These are phyloP conservation scores for Erysimum cheiri DNA, from an alignment of 441 rosid species.

Conservation along the genomic window DNA sequence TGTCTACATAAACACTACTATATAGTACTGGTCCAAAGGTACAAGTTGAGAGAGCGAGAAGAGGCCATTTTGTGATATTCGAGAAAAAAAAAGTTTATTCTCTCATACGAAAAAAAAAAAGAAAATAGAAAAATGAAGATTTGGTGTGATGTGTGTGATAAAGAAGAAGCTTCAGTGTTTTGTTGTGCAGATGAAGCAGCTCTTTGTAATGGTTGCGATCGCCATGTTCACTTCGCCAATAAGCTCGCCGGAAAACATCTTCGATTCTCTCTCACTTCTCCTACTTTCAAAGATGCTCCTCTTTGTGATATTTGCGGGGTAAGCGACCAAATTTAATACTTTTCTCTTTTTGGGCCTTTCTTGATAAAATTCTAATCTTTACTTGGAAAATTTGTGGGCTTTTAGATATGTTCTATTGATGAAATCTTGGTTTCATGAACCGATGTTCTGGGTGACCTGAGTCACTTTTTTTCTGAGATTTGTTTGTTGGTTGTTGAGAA, in stretches of 20 bases:
- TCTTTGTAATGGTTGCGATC: slow-evolving; percentile 80
- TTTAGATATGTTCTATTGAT: slow-evolving; percentile 27
- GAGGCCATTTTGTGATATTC: slow-evolving; percentile 29
- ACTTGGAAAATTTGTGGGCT: not conserved
- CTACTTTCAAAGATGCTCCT: slow-evolving; percentile 61
- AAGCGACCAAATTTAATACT: not conserved
- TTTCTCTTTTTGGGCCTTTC: not conserved
- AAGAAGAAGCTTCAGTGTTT: slow-evolving; percentile 68
- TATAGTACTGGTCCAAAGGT: slow-evolving; percentile 43
- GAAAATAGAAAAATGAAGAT: slow-evolving; percentile 67
- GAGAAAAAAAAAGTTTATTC: not conserved
- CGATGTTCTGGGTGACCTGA: not conserved
- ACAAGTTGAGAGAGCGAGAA: slow-evolving; percentile 22
- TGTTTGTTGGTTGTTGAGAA: slow-evolving; percentile 18
- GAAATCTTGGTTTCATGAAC: not conserved
- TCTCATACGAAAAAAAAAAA: not conserved
- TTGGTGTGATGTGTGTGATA: slow-evolving; percentile 80
- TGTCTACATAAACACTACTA: slow-evolving; percentile 8
- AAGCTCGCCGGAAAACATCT: slow-evolving; percentile 76
- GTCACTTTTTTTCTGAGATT: slow-evolving; percentile 12
- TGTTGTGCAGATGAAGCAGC: slow-evolving; percentile 96
- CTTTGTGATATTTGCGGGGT: slow-evolving; percentile 93
- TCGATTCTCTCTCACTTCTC: slow-evolving; percentile 68
- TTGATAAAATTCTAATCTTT: not conserved
- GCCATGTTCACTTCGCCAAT: slow-evolving; percentile 77